A percentile compares a stretch with the other conserved stretches of the same genome.
Evolutionary conservation across 257 asterid species (phyloP).

Genomic region (Voacanga thouarsii): DNA sequence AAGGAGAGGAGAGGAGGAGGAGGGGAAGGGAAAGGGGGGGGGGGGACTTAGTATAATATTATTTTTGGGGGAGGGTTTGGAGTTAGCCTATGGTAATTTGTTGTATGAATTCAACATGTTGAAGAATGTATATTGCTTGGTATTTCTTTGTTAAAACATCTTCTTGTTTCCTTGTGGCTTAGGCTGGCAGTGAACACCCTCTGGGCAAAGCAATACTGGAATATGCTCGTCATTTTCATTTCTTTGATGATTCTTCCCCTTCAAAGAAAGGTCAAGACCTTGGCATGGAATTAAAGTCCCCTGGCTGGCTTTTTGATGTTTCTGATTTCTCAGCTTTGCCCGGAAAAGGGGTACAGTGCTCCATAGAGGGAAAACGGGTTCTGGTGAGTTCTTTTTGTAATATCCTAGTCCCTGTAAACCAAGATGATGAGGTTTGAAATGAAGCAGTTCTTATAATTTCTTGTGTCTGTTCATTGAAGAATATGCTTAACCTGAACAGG

Average conservation of each 20-base stretch:
- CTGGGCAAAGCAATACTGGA: conserved; percentile 88
- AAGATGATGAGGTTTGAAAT: conserved; percentile 1
- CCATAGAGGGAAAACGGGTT: conserved; percentile 54
- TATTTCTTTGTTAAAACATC: not conserved
- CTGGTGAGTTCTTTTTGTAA: conserved; percentile 57
- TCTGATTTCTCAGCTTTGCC: conserved; percentile 80
- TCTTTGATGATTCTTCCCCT: conserved; percentile 59
- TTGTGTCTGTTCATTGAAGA: not conserved
- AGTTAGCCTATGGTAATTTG: not conserved
- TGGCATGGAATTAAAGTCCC: conserved; percentile 45
- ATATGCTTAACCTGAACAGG: conserved; percentile 37
- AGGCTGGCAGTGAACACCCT: conserved; percentile 98
- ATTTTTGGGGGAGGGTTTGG: not conserved
- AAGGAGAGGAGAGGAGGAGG: not conserved
- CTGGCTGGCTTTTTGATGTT: conserved; percentile 82
- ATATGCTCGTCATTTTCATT: conserved; percentile 93
- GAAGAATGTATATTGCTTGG: not conserved
- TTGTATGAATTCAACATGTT: not conserved
- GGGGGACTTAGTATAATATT: not conserved
- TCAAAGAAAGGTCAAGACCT: conserved; percentile 37
- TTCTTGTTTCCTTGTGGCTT: conserved; percentile 25
- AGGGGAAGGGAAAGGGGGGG: not conserved
- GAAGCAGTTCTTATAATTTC: not conserved
- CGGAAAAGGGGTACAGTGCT: conserved; percentile 91
- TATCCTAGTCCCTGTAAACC: not conserved